These are phyloP conservation scores for Phylloporus scabripes DNA, from an alignment of 768 basidiomycete species.

Conservation along the genomic window DNA sequence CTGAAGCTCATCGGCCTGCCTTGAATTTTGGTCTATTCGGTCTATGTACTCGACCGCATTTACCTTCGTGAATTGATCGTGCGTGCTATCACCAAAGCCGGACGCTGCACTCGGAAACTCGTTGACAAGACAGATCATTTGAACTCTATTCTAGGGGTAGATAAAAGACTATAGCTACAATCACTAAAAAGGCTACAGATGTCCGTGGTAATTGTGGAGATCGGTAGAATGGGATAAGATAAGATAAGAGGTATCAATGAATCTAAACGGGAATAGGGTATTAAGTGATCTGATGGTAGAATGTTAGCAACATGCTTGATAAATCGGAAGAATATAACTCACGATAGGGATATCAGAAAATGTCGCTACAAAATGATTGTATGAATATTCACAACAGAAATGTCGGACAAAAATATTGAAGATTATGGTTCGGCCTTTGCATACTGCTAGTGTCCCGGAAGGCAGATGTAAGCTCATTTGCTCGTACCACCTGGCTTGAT, in stretches of 20 bases:
- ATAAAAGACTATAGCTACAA: constrained; percentile 18
- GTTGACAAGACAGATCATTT: background rate
- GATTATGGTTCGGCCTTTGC: no score
- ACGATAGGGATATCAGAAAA: background rate
- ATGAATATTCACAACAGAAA: background rate
- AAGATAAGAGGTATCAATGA: background rate
- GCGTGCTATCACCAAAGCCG: no score
- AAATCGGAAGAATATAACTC: background rate
- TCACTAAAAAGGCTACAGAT: constrained; percentile 4
- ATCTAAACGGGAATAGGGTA: background rate
- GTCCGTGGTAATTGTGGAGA: background rate
- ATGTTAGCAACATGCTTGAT: no score
- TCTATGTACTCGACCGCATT: background rate
- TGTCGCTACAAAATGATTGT: background rate
- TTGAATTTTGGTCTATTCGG: background rate
- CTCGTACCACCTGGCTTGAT: background rate
- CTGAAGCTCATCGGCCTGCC: background rate
- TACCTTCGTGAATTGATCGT: background rate
- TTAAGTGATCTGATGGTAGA: constrained; percentile 1
- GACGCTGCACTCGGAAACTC: background rate
- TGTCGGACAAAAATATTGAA: no score
- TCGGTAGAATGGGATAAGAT: background rate
- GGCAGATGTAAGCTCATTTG: background rate
- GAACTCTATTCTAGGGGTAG: constrained; percentile 3
- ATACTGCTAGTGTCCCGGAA: background rate